Evolutionary conservation across 169 alveolate genomes (phyloP).

Genomic region (Eimeria necatrix): DNA sequence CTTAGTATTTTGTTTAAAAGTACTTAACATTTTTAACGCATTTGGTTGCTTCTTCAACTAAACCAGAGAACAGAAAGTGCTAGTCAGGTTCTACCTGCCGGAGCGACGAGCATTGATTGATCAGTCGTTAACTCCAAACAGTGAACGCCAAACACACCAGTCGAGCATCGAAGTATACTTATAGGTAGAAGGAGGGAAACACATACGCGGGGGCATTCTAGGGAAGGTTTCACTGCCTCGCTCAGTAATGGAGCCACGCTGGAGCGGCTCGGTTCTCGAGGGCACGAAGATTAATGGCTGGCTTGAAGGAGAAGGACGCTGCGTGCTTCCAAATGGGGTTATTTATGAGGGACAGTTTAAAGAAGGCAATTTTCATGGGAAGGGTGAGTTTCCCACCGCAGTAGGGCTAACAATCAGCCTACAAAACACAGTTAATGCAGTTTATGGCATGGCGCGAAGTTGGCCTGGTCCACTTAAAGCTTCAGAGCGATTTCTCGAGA

Average conservation of each 20-base stretch:
- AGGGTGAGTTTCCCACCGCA: conserved; percentile 1
- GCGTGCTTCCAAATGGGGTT: conserved; percentile 89
- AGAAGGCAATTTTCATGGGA: conserved; percentile 87
- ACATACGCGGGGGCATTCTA: not conserved
- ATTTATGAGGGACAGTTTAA: conserved; percentile 91
- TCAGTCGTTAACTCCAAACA: not conserved
- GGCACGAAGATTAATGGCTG: conserved; percentile 83
- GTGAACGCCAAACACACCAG: not conserved
- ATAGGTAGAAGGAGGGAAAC: not conserved
- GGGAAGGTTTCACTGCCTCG: not conserved
- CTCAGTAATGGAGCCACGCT: conserved; percentile 29
- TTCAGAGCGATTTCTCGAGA: no score
- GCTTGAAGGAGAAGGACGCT: conserved; percentile 90
- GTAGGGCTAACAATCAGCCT: no score
- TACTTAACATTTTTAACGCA: not conserved
- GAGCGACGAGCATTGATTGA: not conserved
- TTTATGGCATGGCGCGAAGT: no score
- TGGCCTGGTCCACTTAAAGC: no score
- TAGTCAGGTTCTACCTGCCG: not conserved
- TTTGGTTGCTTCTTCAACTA: not conserved
- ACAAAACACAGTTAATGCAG: no score
- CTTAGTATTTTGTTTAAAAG: not conserved
- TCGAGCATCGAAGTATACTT: no score
- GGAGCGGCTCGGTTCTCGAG: conserved; percentile 72
- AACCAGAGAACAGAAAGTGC: not conserved